Conservation (phyloP, 345 rosid species). For the Aegle marmelos region DNA sequence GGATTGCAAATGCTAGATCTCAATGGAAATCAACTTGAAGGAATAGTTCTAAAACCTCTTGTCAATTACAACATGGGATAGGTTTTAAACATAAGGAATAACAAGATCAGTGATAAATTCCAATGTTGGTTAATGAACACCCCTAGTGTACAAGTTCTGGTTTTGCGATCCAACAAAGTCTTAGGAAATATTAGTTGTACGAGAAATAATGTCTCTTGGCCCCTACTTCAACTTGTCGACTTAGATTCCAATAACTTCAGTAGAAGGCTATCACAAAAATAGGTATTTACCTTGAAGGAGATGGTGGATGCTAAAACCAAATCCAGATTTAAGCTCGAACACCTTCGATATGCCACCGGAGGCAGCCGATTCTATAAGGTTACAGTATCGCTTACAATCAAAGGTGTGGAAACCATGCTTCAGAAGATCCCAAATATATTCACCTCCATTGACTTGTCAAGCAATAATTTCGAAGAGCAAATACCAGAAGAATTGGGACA, state of each 20-base stretch:
- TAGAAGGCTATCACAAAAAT: too few relatives aligned
- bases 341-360: too few relatives aligned
- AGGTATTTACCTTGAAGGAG: constrained; percentile 27
- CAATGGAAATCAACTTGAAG: too few relatives aligned
- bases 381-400: constrained; percentile 29
- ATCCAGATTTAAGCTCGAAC: neutral
- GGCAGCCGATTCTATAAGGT: constrained; percentile 28
- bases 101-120: too few relatives aligned
- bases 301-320: constrained; percentile 25
- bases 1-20: constrained; percentile 22
- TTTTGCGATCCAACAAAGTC: constrained; percentile 25
- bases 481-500: too few relatives aligned
- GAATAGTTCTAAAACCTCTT: too few relatives aligned
- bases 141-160: too few relatives aligned
- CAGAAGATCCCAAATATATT: neutral
- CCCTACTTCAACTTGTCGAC: constrained; percentile 38
- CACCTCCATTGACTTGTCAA: too few relatives aligned
- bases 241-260: neutral
- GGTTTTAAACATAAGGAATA: too few relatives aligned
- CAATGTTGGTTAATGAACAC: too few relatives aligned
- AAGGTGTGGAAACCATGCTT: constrained; percentile 34
- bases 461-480: too few relatives aligned
- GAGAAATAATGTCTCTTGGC: neutral
- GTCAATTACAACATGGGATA: too few relatives aligned
- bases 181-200: constrained; percentile 13